phyloP scores from a whole-genome alignment of 345 rosid species.

The Euphorbia peplus region DNA sequence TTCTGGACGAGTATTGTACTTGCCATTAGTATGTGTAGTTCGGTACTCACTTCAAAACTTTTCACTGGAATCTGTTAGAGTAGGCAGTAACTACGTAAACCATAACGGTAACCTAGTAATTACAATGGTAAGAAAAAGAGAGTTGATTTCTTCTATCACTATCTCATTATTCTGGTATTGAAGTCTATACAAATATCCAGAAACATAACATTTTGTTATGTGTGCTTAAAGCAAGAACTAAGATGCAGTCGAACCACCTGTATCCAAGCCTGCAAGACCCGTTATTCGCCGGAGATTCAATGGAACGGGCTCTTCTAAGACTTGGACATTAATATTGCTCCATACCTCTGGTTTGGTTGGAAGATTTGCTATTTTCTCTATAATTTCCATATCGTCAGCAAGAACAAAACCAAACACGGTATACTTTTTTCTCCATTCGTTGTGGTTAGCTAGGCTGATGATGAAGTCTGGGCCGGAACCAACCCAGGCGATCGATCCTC shows the following conservation, averaged over 20 bases:
- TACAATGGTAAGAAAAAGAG: neutral
- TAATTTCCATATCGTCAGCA: conserved; percentile 72
- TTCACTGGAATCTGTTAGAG: neutral
- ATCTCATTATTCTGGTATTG: no score
- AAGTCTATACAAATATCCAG: no score
- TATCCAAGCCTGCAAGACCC: conserved; percentile 20
- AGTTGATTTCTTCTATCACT: no score
- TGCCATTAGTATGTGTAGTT: no score
- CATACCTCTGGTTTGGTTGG: conserved; percentile 71
- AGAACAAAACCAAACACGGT: conserved; percentile 72
- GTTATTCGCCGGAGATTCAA: conserved; percentile 47
- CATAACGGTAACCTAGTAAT: neutral
- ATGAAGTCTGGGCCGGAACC: conserved; percentile 92
- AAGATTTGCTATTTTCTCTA: conserved; percentile 61
- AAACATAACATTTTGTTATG: no score
- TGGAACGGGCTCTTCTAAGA: conserved; percentile 58
- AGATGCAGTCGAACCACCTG: neutral
- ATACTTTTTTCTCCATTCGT: conserved; percentile 67
- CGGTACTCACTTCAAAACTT: no score
- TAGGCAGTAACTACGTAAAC: no score
- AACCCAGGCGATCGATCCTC: conserved; percentile 87
- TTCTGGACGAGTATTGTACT: no score
- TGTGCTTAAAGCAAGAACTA: neutral
- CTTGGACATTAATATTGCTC: conserved; percentile 65
- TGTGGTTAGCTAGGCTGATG: conserved; percentile 73